A percentile compares a stretch with the other conserved stretches of the same genome.
phyloP scores from a whole-genome alignment of 768 basidiomycete species.

The Boletus huronensis region DNA sequence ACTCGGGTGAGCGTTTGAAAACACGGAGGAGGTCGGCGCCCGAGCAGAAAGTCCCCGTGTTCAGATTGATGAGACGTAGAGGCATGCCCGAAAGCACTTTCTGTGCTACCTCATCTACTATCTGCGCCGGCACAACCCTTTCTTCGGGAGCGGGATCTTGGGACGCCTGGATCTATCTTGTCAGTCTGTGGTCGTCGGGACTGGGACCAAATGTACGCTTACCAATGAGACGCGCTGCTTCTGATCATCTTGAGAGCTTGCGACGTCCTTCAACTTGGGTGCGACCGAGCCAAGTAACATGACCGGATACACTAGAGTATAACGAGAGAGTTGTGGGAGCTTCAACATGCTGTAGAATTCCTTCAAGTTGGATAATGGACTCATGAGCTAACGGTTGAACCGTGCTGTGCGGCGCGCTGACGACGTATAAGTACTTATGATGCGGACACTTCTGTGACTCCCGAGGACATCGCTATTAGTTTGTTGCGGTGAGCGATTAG shows the following conservation, averaged over 20 bases:
- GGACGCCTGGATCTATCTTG: background rate
- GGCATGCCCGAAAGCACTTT: constrained; percentile 22
- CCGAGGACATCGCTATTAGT: no score
- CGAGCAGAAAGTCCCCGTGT: constrained; percentile 20
- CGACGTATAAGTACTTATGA: background rate
- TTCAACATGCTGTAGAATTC: background rate
- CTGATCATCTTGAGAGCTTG: background rate
- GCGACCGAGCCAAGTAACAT: constrained; percentile 5
- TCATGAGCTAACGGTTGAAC: no score
- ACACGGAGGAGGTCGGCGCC: constrained; percentile 12
- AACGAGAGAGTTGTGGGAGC: constrained; percentile 3
- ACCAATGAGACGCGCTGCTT: constrained; percentile 2
- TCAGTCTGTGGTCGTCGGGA: background rate
- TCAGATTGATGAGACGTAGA: constrained; percentile 21
- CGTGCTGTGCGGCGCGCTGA: constrained; percentile 1
- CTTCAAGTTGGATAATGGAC: no score
- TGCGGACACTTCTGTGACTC: no score
- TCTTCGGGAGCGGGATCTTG: constrained; percentile 2
- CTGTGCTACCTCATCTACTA: constrained; percentile 18
- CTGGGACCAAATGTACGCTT: background rate
- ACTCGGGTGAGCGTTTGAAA: constrained; percentile 16
- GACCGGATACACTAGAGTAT: constrained; percentile 4
- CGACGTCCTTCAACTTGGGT: background rate
- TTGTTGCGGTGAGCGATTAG: no score
- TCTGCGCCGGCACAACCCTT: constrained; percentile 4